A percentile compares a stretch with the other conserved stretches of the same genome.
Evolutionary conservation across 2,329 filamentous ascomycete genomes (phyloP).

Genomic region (Pseudogymnoascus sp.): DNA sequence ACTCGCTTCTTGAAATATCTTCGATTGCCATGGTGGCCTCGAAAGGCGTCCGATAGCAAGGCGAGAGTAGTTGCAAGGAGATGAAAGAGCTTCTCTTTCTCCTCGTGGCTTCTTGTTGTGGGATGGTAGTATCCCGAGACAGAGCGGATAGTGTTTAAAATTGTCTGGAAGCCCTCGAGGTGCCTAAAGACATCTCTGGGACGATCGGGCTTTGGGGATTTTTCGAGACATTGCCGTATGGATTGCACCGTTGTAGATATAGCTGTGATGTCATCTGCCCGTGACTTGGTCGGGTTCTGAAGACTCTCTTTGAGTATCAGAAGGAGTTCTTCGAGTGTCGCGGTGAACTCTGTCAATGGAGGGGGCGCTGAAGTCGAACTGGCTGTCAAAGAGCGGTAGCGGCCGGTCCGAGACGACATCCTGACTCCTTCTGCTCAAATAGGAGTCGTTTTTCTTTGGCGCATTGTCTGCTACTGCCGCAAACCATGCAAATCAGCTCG

Average conservation of each 20-base stretch:
- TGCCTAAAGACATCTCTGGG: slow-evolving; percentile 76
- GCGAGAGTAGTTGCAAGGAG: slow-evolving; percentile 64
- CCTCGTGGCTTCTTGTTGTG: slow-evolving; percentile 49
- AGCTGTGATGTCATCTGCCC: background rate
- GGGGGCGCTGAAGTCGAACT: slow-evolving; percentile 41
- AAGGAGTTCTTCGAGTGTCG: slow-evolving; percentile 49
- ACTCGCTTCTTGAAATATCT: slow-evolving; percentile 76
- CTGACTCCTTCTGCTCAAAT: slow-evolving; percentile 21
- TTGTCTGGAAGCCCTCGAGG: slow-evolving; percentile 65
- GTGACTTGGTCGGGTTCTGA: background rate
- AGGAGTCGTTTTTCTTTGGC: background rate
- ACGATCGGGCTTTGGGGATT: slow-evolving; percentile 38
- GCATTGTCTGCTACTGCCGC: background rate
- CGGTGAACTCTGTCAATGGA: slow-evolving; percentile 51
- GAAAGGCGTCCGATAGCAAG: slow-evolving; percentile 58
- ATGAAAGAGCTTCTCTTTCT: slow-evolving; percentile 58
- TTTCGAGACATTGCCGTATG: slow-evolving; percentile 27
- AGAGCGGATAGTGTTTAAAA: slow-evolving; percentile 61
- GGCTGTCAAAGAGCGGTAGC: slow-evolving; percentile 58
- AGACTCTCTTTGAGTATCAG: slow-evolving; percentile 2
- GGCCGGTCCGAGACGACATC: slow-evolving; percentile 46
- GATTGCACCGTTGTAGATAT: slow-evolving; percentile 16
- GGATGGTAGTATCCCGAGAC: slow-evolving; percentile 71
- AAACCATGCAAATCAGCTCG: background rate
- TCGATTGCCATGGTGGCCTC: slow-evolving; percentile 75